Conservation (phyloP, 139 green algal species). For the Desmodesmus armatus region DNA sequence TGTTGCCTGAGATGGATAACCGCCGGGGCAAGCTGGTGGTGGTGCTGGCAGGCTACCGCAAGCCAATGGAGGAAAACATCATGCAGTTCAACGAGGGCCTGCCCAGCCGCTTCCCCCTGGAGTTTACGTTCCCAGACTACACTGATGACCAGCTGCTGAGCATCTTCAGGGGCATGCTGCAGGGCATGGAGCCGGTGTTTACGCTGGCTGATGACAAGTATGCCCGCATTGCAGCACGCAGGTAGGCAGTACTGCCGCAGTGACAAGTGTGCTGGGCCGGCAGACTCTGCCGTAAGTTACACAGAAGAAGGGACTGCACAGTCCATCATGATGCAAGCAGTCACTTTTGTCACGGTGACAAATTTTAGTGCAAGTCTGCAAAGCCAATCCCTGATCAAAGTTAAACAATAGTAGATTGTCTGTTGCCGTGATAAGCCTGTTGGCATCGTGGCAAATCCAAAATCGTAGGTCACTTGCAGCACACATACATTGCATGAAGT, state of each 20-base stretch:
- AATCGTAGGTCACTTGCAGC: neutral
- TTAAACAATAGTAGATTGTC: too few species aligned
- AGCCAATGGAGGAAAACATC: slow-evolving; percentile 62
- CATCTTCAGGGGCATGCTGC: slow-evolving; percentile 52
- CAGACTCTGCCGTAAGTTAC: neutral
- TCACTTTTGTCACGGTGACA: too few species aligned
- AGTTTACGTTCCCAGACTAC: slow-evolving; percentile 45
- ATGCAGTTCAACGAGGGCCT: slow-evolving; percentile 65
- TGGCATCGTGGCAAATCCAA: too few species aligned
- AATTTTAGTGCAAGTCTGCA: too few species aligned
- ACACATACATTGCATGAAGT: neutral
- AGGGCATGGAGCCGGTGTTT: slow-evolving; percentile 35
- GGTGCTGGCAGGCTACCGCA: slow-evolving; percentile 63
- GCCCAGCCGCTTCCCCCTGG: slow-evolving; percentile 55
- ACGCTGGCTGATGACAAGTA: slow-evolving; percentile 52
- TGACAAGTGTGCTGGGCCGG: too few species aligned
- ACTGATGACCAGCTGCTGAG: slow-evolving; percentile 53
- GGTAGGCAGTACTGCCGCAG: neutral
- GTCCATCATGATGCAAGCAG: too few species aligned
- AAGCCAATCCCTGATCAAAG: too few species aligned
- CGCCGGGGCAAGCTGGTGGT: slow-evolving; percentile 58
- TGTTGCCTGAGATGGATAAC: slow-evolving; percentile 67
- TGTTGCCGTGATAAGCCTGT: too few species aligned
- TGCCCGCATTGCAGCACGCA: slow-evolving; percentile 49
- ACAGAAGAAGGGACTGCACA: neutral